phyloP scores from a whole-genome alignment of 2,329 filamentous ascomycete species.

The Talaromyces albobiverticillius region DNA sequence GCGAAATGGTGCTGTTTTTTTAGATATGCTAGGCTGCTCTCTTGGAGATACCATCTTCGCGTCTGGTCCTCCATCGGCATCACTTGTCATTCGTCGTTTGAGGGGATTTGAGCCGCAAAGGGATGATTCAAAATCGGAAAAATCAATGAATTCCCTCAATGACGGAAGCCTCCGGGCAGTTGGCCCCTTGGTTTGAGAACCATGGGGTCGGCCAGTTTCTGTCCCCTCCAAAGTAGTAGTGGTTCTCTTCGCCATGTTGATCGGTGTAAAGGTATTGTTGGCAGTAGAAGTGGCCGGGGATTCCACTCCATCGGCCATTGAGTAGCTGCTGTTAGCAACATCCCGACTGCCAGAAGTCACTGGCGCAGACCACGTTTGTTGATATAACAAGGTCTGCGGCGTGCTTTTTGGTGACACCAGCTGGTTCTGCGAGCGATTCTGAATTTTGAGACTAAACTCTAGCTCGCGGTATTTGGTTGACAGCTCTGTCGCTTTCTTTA shows the following conservation, averaged over 20 bases:
- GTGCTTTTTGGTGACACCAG: slow-evolving; percentile 13
- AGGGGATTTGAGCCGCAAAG: slow-evolving; percentile 8
- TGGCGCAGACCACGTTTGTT: background rate
- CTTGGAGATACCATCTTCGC: background rate
- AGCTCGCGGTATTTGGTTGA: slow-evolving; percentile 31
- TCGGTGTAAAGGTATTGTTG: slow-evolving; percentile 5
- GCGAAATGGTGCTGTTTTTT: background rate
- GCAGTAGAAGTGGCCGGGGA: background rate
- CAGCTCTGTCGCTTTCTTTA: slow-evolving; percentile 50
- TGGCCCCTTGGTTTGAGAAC: background rate
- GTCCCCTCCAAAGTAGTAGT: background rate
- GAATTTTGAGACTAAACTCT: slow-evolving; percentile 20
- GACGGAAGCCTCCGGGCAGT: slow-evolving; percentile 3
- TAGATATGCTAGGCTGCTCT: background rate
- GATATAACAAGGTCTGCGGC: background rate
- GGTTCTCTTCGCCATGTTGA: background rate
- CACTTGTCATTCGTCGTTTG: slow-evolving; percentile 8
- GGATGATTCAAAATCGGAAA: background rate
- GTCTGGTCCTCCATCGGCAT: background rate
- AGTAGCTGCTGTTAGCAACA: background rate
- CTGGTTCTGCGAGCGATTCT: background rate
- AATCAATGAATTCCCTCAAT: slow-evolving; percentile 2
- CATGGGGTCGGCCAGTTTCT: background rate
- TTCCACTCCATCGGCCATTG: background rate
- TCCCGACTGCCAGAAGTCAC: background rate